Base-by-base conservation (phyloP, 192 early-diverging fungal species). In the Oehlia diaphana region DNA sequence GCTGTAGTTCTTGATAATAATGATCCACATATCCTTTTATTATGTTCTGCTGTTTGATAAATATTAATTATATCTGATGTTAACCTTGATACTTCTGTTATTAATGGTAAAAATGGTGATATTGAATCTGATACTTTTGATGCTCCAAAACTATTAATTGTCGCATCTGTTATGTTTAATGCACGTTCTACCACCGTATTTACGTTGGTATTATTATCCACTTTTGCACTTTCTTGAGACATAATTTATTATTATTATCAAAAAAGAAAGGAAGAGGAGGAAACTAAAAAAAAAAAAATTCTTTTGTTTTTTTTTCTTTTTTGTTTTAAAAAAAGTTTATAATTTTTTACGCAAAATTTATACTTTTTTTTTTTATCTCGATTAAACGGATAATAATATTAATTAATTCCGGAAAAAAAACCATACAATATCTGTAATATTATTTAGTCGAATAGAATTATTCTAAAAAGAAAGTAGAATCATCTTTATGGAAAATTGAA, bases 1-100 rank as follows among this genome's bases (percentile, higher is more conserved):
- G 39, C 23, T 42, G 63, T 71, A 12, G 33, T 68, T 26, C 77
- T 44, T 37, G 35, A 7, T 12, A 79, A 26, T 37, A 79, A 42
- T 14, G 69, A 69, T 23, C 68, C 67, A 79, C 77, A 79, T 13
- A 71, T 79, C 4, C 53, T 44, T 71, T 62, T 79, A 23, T 79
- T 79, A 79, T 79, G 77, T 63, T 79, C 67, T 4, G 77, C 77
- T 10, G 28, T 71, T 71, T 79, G 47, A 79, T 79, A 79, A 39
- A 79, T 6, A 14, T 67, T 9, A 16, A 79, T 67, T 16, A 79
- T 67, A 61, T 71, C 77, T 23, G 23, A 23, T n/a, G 58, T 44
- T 8, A 79, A 13, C 39, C 6, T 2, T 7, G 53, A 7, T 9
- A 79, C 23, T 42, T 70, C 58, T 35, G 19, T 23, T 53, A 79